Base-by-base conservation (phyloP, 2,329 filamentous ascomycete genomes). In the Alternaria solani region DNA sequence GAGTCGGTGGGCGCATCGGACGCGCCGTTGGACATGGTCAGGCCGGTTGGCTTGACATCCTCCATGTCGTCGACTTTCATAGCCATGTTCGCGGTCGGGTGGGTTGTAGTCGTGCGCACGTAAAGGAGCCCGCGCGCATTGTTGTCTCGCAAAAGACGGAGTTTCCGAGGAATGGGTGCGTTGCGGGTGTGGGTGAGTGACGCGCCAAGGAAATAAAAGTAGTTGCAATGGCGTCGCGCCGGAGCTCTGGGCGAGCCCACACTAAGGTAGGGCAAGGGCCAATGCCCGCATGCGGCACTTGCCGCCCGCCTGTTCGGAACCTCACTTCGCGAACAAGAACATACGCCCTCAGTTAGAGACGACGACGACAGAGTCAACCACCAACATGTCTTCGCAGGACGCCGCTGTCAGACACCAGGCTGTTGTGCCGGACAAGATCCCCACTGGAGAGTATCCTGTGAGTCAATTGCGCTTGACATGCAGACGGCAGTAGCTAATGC, bases 361-460 rank as follows among this genome's bases (percentile, higher is more conserved):
- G 16, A 36, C 32, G 20, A 23, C 20, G 20, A 23, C 32, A 1
- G 43, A 56, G 46, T 34, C 67, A 67, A 58, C 66, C 66, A 67
- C 68, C 57, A 58, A 71, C 72, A 78, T 77, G 75, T 70, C 73
- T 56, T 63, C 70, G 52, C 66, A 72, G 60, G 65, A 68, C 49
- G 64, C 55, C 51, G 69, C 63, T 44, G 68, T 71, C 55, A 70
- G 68, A 62, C 70, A 72, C 59, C 78, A 80, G 74, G 78, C 80
- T 56, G 75, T 89, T 74, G 86, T 92, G 67, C 90, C 91, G 59
- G 89, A 91, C 78, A 96, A 95, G 87, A 86, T 88, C 77, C 83
- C 93, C 72, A 85, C 89, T 78, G 92, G 91, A 73, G 90, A 95
- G 62, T 98, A 92, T 80, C 94, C 94, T 60, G 95, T 98, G 84